phyloP scores from a whole-genome alignment of 768 basidiomycete genomes.

The Podaxis sp. region DNA sequence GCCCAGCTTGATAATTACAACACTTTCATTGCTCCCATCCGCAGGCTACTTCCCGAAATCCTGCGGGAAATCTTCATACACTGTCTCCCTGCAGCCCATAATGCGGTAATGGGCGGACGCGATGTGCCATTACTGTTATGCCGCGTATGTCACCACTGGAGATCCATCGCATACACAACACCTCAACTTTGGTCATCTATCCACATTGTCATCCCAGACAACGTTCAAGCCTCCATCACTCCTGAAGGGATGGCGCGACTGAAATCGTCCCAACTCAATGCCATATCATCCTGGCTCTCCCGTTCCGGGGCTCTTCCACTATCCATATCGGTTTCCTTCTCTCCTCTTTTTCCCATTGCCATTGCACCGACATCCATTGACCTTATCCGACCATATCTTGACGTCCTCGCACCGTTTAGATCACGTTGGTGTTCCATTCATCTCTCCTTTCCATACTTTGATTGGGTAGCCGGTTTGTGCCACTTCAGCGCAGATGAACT shows the following conservation, averaged over 20 bases:
- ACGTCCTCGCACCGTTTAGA: not conserved
- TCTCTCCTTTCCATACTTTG: not conserved
- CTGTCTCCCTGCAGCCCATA: conserved; percentile 19
- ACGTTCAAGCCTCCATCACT: not conserved
- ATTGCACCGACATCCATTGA: not conserved
- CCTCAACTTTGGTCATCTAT: conserved; percentile 20
- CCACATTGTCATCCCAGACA: conserved; percentile 17
- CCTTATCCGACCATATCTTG: not conserved
- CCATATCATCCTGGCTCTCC: conserved; percentile 3
- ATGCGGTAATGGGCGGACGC: conserved; percentile 13
- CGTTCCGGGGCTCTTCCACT: not conserved
- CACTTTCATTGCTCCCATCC: conserved; percentile 11
- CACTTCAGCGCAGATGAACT: not conserved
- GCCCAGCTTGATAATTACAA: not conserved
- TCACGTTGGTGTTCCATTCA: not conserved
- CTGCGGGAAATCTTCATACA: conserved; percentile 22
- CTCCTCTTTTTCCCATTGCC: not conserved
- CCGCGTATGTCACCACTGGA: conserved; percentile 20
- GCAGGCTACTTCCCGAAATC: conserved; percentile 21
- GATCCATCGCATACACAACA: conserved; percentile 17
- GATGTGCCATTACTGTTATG: conserved; percentile 21
- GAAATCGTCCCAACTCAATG: not conserved
- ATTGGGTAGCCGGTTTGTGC: not conserved
- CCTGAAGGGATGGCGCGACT: too few species aligned
- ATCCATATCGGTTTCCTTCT: not conserved